phyloP scores from a whole-genome alignment of 2,329 filamentous ascomycete species.

The Cyanodermella asteris region DNA sequence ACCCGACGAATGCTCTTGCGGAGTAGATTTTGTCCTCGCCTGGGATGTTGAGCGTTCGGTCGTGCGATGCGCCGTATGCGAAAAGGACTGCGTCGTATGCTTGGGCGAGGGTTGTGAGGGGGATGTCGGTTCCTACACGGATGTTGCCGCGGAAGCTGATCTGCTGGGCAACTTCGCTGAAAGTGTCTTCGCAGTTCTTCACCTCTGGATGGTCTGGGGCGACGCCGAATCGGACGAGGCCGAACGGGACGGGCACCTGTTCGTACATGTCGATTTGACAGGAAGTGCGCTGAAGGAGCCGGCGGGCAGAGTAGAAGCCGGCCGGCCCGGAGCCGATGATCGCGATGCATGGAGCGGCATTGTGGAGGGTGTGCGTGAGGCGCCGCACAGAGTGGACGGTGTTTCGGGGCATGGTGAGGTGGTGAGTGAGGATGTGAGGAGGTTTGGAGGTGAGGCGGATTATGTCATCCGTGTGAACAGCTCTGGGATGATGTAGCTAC shows the following conservation, averaged over 20 bases:
- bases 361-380: conserved; percentile 3
- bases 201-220: conserved; percentile 98
- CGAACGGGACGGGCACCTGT: conserved; percentile 75
- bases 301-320: conserved; percentile 83
- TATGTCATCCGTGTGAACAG: too few relatives aligned
- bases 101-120: conserved; percentile 44
- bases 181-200: conserved; percentile 95
- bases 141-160: conserved; percentile 90
- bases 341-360: conserved; percentile 37
- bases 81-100: conserved; percentile 89
- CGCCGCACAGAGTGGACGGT: conserved; percentile 41
- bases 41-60: conserved; percentile 55
- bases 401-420: conserved; percentile 9
- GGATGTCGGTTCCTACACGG: conserved; percentile 48
- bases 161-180: conserved; percentile 65
- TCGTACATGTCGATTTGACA: conserved; percentile 85
- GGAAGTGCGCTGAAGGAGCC: conserved; percentile 55
- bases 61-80: conserved; percentile 74
- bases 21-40: conserved; percentile 66
- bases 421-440: conserved; percentile 9
- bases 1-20: conserved; percentile 82
- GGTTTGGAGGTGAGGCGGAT: conserved; percentile 6
- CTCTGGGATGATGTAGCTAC: too few relatives aligned
- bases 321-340: conserved; percentile 86
- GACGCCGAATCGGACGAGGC: conserved; percentile 79